Evolutionary conservation across 31 red algal genomes (phyloP), one percentile per base, ranked within the genome.

Genomic region (Odonthalia washingtoniensis): DNA sequence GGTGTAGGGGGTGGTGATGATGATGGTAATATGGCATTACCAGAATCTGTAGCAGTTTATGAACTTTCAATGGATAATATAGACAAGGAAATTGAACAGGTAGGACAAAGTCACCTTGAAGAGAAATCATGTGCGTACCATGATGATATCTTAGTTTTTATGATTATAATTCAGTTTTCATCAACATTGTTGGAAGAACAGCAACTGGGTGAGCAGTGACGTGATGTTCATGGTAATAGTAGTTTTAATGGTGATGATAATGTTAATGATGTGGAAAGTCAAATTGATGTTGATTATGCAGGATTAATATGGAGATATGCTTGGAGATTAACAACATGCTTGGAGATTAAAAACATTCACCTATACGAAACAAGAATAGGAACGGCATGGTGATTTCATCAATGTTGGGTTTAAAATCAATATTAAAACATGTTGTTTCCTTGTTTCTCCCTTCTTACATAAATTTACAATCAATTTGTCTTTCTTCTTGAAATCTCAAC

Each of bases 91-190:
- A 89, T 98, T 14, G 27, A 27, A 21, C 77, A 64, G 40, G 93
- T 93, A 65, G 96, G 96, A 9, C 5, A 93, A 3, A 33, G 77
- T 28, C 91, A 97, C 78, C 77, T 97, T 53, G 93, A 80, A 28
- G 43, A 81, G 37, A 62, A 68, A 26, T 74, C 49, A 36, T 81
- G 83, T 28, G 72, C n/a, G 9, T 2, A 38, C 40, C 9, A 61
- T 39, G 14, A 61, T 30, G 1, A 80, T 80, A 61, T 26, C 38
- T n/a, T n/a, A n/a, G n/a, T n/a, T n/a, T n/a, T n/a, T n/a, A n/a
- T n/a, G n/a, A n/a, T n/a, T n/a, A n/a, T n/a, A n/a, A n/a, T n/a
- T 3, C 53, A 80, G n/a, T 5, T 36, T 4, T 44, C 12, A 17
- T 62, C 24, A n/a, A 43, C 38, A 3, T n/a, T 33, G 26, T 31